Percentiles rank a stretch among this genome's conserved stretches.
Evolutionary conservation across 75 land plant species (phyloP).

Genomic region (Selaginella moellendorffii): DNA sequence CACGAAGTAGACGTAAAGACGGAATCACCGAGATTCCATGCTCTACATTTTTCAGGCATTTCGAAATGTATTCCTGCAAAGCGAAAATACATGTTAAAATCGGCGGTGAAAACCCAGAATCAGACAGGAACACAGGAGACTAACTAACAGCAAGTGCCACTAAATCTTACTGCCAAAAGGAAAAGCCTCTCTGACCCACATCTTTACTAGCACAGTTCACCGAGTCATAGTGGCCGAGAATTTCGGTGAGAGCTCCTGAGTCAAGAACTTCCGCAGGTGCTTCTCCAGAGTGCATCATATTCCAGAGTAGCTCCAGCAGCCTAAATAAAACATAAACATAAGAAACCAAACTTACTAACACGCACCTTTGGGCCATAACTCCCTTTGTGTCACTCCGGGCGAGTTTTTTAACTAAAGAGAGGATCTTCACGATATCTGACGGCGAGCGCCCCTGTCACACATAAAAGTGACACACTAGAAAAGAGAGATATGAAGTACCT

Average conservation of each 20-base stretch:
- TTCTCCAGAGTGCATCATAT: constrained; percentile 14
- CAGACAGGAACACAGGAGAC: neutral
- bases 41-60: constrained; percentile 15
- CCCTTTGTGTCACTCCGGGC: constrained; percentile 19
- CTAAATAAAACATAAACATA: constrained; percentile 9
- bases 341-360: neutral
- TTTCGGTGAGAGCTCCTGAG: constrained; percentile 24
- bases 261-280: constrained; percentile 18
- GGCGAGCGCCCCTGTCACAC: constrained; percentile 18
- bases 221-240: constrained; percentile 26
- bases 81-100: neutral
- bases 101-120: neutral
- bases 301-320: constrained; percentile 24
- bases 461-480: too few species aligned
- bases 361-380: constrained; percentile 22
- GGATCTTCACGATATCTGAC: constrained; percentile 16
- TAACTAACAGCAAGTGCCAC: neutral
- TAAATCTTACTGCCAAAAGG: constrained; percentile 19
- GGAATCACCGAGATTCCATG: constrained; percentile 17
- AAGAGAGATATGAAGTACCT: constrained; percentile 11
- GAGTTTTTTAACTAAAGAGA: constrained; percentile 18
- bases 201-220: constrained; percentile 22
- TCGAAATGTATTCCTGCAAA: constrained; percentile 18
- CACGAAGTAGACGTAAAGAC: constrained; percentile 19
- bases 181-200: constrained; percentile 22